Evolutionary conservation across 2,329 filamentous ascomycete genomes (phyloP).

Genomic region (Epichloe coenophiala): DNA sequence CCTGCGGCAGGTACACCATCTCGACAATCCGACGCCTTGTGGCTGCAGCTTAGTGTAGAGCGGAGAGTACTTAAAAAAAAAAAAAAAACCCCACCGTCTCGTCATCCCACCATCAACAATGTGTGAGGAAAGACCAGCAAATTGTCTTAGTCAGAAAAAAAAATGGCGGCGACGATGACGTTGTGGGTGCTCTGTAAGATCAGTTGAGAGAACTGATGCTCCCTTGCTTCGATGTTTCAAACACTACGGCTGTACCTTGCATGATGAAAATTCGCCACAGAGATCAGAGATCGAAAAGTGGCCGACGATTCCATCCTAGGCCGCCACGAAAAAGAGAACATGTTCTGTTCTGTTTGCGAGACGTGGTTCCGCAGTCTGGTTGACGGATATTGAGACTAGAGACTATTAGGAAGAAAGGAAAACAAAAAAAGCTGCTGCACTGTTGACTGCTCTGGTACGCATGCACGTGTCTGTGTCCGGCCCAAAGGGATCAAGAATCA

Average conservation of each 20-base stretch:
- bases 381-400: no score
- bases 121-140: no score
- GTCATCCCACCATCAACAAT: background rate
- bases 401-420: background rate
- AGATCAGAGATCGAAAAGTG: background rate
- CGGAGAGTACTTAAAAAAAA: background rate
- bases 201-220: background rate
- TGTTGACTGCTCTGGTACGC: background rate
- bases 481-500: background rate
- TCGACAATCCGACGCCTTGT: background rate
- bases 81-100: background rate
- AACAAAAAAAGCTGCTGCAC: background rate
- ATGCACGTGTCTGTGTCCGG: background rate
- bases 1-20: background rate
- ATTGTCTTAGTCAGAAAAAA: background rate
- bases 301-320: background rate
- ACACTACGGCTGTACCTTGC: conserved; percentile 1
- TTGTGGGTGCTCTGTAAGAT: background rate
- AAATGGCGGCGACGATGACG: conserved; percentile 1
- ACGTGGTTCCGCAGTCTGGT: no score
- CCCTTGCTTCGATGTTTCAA: conserved; percentile 4
- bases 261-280: background rate
- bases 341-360: no score
- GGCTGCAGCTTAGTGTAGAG: background rate
- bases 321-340: background rate